phyloP scores from a whole-genome alignment of 1,139 yeast genomes.

The Hemisphaericaspora lyxosophila region DNA sequence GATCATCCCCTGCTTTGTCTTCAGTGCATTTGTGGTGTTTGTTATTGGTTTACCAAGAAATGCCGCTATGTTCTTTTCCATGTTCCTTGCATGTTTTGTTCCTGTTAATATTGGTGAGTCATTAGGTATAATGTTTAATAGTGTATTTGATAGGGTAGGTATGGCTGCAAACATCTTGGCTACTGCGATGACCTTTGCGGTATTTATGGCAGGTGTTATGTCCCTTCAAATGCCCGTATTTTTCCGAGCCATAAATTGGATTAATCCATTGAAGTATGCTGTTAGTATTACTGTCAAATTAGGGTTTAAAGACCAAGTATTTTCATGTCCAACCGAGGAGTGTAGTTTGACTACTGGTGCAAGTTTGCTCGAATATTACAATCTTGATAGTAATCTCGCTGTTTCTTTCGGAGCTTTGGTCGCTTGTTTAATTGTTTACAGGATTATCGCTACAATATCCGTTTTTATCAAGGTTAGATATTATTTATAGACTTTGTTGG shows the following conservation, averaged over 20 bases:
- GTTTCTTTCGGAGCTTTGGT: slow-evolving; percentile 26
- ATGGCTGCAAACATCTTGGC: slow-evolving; percentile 68
- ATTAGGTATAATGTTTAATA: slow-evolving; percentile 67
- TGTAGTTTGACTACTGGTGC: slow-evolving; percentile 29
- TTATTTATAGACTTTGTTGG: neutral
- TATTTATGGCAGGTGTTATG: slow-evolving; percentile 76
- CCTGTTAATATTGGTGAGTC: slow-evolving; percentile 73
- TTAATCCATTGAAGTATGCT: slow-evolving; percentile 68
- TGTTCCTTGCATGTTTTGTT: slow-evolving; percentile 50
- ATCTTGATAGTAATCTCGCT: slow-evolving; percentile 22
- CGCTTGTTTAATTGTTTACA: slow-evolving; percentile 27
- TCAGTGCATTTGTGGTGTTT: slow-evolving; percentile 56
- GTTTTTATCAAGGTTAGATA: slow-evolving; percentile 21
- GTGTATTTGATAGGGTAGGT: slow-evolving; percentile 66
- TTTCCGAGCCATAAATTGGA: slow-evolving; percentile 61
- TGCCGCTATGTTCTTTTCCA: slow-evolving; percentile 58
- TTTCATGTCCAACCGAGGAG: slow-evolving; percentile 20
- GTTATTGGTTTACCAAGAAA: slow-evolving; percentile 66
- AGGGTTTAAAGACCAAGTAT: slow-evolving; percentile 27
- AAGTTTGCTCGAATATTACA: slow-evolving; percentile 26
- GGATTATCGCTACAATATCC: slow-evolving; percentile 21
- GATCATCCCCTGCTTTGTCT: slow-evolving; percentile 51
- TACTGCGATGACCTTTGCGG: slow-evolving; percentile 58
- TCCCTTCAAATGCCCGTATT: slow-evolving; percentile 65
- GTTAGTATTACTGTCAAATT: slow-evolving; percentile 43